Evolutionary conservation across 2,329 filamentous ascomycete species (phyloP).

Genomic region (Trichoderma koningii): DNA sequence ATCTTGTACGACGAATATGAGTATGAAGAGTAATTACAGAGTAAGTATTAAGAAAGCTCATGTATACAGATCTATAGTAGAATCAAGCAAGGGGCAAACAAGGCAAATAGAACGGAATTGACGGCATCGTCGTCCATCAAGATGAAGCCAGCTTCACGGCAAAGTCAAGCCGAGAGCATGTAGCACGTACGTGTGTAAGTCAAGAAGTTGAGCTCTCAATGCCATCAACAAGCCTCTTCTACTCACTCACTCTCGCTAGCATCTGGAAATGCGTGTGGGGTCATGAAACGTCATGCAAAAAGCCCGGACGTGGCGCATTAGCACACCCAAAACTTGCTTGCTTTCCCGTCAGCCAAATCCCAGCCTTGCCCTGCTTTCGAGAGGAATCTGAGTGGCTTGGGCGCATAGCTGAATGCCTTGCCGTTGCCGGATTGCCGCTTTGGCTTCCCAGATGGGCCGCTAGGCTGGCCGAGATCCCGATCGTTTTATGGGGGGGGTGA

Average conservation of each 20-base stretch:
- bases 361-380: not conserved
- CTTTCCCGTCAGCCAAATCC: constrained; percentile 5
- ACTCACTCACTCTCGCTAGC: not conserved
- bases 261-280: not conserved
- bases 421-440: constrained; percentile 19
- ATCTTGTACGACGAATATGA: too few relatives aligned
- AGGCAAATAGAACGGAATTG: too few relatives aligned
- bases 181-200: too few relatives aligned
- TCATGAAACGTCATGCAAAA: constrained; percentile 16
- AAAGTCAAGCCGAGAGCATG: too few relatives aligned
- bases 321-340: constrained; percentile 6
- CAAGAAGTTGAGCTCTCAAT: not conserved
- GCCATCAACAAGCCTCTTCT: not conserved
- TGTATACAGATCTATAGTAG: too few relatives aligned
- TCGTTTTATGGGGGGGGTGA: not conserved
- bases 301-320: not conserved
- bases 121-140: too few relatives aligned
- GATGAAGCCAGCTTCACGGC: too few relatives aligned
- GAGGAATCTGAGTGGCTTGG: not conserved
- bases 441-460: constrained; percentile 19
- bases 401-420: not conserved
- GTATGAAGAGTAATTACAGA: too few relatives aligned
- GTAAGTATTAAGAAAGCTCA: too few relatives aligned
- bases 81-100: too few relatives aligned
- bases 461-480: constrained; percentile 21